phyloP scores from a whole-genome alignment of 1,284 basidiomycete genomes.

The Malassezia brasiliensis region DNA sequence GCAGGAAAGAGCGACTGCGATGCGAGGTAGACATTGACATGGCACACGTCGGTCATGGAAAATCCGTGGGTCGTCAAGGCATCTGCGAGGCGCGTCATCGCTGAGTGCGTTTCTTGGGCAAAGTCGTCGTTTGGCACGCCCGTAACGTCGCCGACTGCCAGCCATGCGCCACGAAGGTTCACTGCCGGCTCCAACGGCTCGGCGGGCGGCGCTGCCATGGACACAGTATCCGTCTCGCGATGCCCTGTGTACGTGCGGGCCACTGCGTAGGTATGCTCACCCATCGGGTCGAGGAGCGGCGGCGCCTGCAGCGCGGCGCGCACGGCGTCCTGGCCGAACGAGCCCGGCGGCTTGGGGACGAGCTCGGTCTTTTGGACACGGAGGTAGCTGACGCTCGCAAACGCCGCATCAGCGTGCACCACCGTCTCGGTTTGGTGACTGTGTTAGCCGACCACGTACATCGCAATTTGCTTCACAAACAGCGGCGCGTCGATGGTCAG shows the following conservation, averaged over 20 bases:
- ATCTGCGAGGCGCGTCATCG: conserved; percentile 5
- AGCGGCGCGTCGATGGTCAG: conserved; percentile 80
- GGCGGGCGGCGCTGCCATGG: background rate
- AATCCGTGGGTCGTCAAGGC: conserved; percentile 4
- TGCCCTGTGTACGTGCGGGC: background rate
- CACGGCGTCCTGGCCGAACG: background rate
- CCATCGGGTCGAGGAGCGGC: conserved; percentile 20
- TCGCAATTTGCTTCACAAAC: conserved; percentile 66
- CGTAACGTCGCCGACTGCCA: conserved; percentile 2
- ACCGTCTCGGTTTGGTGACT: conserved; percentile 28
- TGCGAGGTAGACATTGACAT: conserved; percentile 75
- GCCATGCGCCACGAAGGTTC: background rate
- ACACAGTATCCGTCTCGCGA: background rate
- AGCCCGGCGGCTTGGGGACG: conserved; percentile 21
- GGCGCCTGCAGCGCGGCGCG: conserved; percentile 10
- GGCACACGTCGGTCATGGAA: conserved; percentile 56
- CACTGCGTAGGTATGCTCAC: background rate
- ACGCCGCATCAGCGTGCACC: conserved; percentile 32
- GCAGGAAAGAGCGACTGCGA: conserved; percentile 23
- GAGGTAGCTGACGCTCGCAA: conserved; percentile 42
- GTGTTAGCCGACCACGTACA: conserved; percentile 54
- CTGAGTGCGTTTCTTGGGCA: background rate
- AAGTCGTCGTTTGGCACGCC: background rate
- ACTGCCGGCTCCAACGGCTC: background rate
- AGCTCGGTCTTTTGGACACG: conserved; percentile 25